Base-by-base conservation (phyloP, 2,329 filamentous ascomycete genomes). In the Calonectria pauciramosa region DNA sequence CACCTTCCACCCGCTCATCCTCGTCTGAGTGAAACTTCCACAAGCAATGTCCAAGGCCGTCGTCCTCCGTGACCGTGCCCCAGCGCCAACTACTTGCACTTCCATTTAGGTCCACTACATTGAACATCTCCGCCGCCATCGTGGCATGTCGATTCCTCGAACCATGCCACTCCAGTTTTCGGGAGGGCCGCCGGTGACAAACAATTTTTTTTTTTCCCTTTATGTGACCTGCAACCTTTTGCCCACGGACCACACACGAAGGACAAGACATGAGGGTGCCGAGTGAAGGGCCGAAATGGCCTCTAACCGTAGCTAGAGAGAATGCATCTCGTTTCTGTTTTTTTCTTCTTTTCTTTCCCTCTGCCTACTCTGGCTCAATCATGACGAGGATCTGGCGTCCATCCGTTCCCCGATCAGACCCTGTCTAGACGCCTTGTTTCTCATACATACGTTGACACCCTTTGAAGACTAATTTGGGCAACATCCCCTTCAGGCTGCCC, bases 331-430 rank as follows among this genome's bases (percentile, higher is more conserved):
- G 56, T 38, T 38, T 64, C 38, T 65, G 26, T n/a, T 23, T n/a
- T 28, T 63, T 63, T 26, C 20, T 30, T 26, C 16, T 30, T 13
- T 54, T 54, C 10, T 18, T 47, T 49, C 28, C 18, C 16, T 30
- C 60, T 32, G 18, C 32, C 20, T 20, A n/a, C 20, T 56, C 38
- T 36, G 52, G 44, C 69, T 36, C 36, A 52, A 54, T 66, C 71
- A 75, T 79, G 73, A 73, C 73, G 80, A 80, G 79, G 76, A 78
- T 78, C 71, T 77, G 67, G 68, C 71, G 70, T 79, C 67, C 71
- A 77, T 73, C 75, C 68, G 65, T 65, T 60, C 71, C 71, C 70
- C 64, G 77, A 79, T 76, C 73, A 81, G 76, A 79, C 73, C 72
- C 72, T 72, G 75, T 75, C 67, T 75, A 30, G 71, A 68, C 51